Percentiles rank a stretch among this genome's conserved stretches.
Evolutionary conservation across 495 filamentous ascomycete species (phyloP).

Genomic region (Penicillium herquei): DNA sequence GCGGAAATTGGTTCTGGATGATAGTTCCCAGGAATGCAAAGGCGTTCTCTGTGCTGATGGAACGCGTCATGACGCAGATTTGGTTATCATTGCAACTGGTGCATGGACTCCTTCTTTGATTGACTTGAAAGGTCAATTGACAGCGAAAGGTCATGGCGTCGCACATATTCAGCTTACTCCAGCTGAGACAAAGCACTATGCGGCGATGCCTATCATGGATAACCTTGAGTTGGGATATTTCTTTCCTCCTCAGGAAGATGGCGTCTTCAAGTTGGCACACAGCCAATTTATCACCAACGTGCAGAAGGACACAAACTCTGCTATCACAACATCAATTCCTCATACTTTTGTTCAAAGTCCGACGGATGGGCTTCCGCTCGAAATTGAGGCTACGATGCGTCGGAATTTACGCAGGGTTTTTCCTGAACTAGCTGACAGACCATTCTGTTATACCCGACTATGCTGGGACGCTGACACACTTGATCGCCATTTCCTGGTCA

Average conservation of each 20-base stretch:
- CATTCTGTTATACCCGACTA: constrained; percentile 21
- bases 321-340: not conserved
- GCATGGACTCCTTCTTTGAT: constrained; percentile 26
- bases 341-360: not conserved
- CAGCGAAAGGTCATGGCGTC: constrained; percentile 24
- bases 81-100: not conserved
- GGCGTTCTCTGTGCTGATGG: constrained; percentile 3
- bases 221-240: constrained; percentile 23
- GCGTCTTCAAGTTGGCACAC: constrained; percentile 39
- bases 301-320: not conserved
- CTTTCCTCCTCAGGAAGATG: constrained; percentile 30
- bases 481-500: constrained; percentile 54
- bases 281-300: constrained; percentile 22
- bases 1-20: constrained; percentile 18
- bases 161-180: constrained; percentile 28
- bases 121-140: constrained; percentile 32
- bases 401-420: constrained; percentile 13
- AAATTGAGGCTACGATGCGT: constrained; percentile 23
- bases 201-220: constrained; percentile 9
- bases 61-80: not conserved
- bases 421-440: constrained; percentile 21
- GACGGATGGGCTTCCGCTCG: constrained; percentile 21
- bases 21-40: constrained; percentile 16
- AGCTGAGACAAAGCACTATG: constrained; percentile 17
- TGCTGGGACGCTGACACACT: constrained; percentile 36